Conservation (phyloP, 345 rosid genomes). For the Linum trigynum region DNA sequence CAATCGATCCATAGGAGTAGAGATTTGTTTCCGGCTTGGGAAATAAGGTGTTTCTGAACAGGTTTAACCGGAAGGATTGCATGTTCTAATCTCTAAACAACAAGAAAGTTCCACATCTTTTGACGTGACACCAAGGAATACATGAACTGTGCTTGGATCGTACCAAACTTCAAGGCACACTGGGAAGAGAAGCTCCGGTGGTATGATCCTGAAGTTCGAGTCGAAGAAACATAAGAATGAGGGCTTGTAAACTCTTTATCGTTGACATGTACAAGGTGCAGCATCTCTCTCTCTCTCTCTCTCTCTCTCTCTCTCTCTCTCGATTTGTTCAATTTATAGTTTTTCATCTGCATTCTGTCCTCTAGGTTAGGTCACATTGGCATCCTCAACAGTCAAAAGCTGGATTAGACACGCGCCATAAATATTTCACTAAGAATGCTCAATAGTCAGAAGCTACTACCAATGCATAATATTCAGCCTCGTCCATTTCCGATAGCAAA, state of each 20-base stretch:
- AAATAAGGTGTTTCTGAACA: background rate
- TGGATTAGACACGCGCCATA: too few relatives aligned
- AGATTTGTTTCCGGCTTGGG: background rate
- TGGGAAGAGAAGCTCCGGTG: background rate
- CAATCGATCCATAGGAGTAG: background rate
- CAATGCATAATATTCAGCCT: background rate
- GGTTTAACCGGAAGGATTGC: background rate
- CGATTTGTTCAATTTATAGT: too few relatives aligned
- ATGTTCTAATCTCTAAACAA: background rate
- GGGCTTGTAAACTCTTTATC: too few relatives aligned
- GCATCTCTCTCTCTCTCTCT: too few relatives aligned
- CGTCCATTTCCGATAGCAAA: slow-evolving; percentile 12
- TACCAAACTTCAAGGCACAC: background rate
- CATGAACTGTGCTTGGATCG: background rate
- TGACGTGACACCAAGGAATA: background rate
- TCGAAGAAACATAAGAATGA: too few relatives aligned
- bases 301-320: too few relatives aligned
- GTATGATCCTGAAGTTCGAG: background rate
- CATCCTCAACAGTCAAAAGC: too few relatives aligned
- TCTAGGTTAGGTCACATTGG: too few relatives aligned
- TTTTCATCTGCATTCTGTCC: too few relatives aligned
- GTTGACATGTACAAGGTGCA: too few relatives aligned
- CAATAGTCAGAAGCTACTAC: too few relatives aligned
- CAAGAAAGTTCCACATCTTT: background rate
- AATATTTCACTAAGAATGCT: too few relatives aligned